Percentiles rank a stretch among this genome's conserved stretches.
phyloP scores from a whole-genome alignment of 805 yeast genomes.

The Wickerhamomyces queroliae region DNA sequence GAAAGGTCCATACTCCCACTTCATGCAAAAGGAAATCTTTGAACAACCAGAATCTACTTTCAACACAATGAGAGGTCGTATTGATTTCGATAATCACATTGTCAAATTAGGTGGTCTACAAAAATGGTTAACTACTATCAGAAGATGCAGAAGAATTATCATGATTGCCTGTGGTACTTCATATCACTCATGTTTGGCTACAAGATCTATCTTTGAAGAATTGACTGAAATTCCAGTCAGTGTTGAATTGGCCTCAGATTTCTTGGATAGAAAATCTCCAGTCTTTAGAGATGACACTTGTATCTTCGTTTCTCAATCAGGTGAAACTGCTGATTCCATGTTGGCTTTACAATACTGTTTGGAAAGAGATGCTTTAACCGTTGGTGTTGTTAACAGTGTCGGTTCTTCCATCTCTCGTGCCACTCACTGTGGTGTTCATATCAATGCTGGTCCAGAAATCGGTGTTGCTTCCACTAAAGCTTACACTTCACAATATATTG shows the following conservation, averaged over 20 bases:
- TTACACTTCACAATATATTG: conserved; percentile 96
- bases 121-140: conserved; percentile 76
- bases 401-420: conserved; percentile 96
- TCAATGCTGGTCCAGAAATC: conserved; percentile 98
- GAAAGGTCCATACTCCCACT: conserved; percentile 95
- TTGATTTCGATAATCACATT: conserved; percentile 75
- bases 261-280: conserved; percentile 92
- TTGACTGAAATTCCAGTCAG: conserved; percentile 91
- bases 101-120: conserved; percentile 89
- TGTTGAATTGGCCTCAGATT: conserved; percentile 91
- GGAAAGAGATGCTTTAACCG: conserved; percentile 95
- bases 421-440: conserved; percentile 99
- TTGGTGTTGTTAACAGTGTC: conserved; percentile 95
- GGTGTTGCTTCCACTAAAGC: conserved; percentile 99
- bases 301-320: conserved; percentile 96
- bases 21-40: conserved; percentile 97
- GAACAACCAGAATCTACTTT: conserved; percentile 98
- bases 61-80: conserved; percentile 99
- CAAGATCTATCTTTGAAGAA: conserved; percentile 94
- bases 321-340: conserved; percentile 98
- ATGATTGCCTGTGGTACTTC: conserved; percentile 99
- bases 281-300: conserved; percentile 98
- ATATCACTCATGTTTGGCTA: conserved; percentile 96
- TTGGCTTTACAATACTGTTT: conserved; percentile 91
- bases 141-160: conserved; percentile 91